Evolutionary conservation across 2,329 filamentous ascomycete genomes (phyloP), one percentile per base, ranked within the genome.

Genomic region (Cytospora mali): DNA sequence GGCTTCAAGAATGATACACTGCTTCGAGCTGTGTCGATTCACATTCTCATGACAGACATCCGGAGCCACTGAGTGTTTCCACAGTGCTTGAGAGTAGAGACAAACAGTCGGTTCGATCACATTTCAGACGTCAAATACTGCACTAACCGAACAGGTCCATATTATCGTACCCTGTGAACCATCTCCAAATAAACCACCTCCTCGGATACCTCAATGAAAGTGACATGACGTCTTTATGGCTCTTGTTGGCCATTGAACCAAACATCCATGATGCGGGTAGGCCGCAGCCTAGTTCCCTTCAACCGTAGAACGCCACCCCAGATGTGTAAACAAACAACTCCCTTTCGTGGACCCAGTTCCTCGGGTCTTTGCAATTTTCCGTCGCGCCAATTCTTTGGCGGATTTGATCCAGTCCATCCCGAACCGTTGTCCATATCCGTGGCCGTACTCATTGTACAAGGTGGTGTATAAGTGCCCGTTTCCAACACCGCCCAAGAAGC

Each of bases 61-160:
- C 6, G 18, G n/a, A 13, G 42, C 6, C n/a, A 13, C 18, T 23
- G 6, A n/a, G 4, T 3, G 7, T 13, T 23, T 11, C n/a, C n/a
- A 4, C 23, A 23, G 14, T 23, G 10, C 6, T 42, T 23, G 3
- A 23, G 18, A 23, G 42, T 18, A 23, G 2, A 21, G 42, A 23
- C 21, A 7, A 46, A 11, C 21, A 13, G 9, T 46, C 18, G n/a
- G 31, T 58, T 27, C 29, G n/a, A 52, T 58, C 60, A 53, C 25
- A 48, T 21, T 57, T 48, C 39, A 52, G 33, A 31, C 53, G 23
- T 61, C 49, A 49, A 52, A 50, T 53, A 56, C 53, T 52, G 58
- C 54, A 62, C 54, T 64, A 52, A 64, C 42, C 49, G 28, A 59
- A 61, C 52, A 61, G 59, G 58, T 58, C 33, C 49, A 61, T 33